phyloP scores from a whole-genome alignment of 2,329 filamentous ascomycete species.

The Colletotrichum sp. region DNA sequence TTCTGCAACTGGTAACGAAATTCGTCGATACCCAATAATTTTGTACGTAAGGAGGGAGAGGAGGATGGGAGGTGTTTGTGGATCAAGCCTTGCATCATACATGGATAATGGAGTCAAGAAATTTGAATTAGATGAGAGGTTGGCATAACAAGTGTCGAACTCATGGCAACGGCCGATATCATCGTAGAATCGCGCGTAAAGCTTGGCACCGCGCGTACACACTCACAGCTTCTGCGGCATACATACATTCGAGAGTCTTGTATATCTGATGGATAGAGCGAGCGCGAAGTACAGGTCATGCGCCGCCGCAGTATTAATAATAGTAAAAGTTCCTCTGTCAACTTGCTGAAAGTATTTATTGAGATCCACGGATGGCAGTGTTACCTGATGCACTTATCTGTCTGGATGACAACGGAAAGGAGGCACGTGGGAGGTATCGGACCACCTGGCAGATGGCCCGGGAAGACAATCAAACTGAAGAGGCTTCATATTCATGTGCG shows the following conservation, averaged over 20 bases:
- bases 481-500: rapidly evolving
- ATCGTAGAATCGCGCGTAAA: not conserved
- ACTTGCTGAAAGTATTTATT: not conserved
- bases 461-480: too few relatives aligned
- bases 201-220: not conserved
- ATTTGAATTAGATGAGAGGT: not conserved
- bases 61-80: not conserved
- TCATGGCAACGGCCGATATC: not conserved
- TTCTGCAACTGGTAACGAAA: slow-evolving; percentile 32
- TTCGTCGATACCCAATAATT: not conserved
- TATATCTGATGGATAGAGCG: not conserved
- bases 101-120: slow-evolving; percentile 6
- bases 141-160: not conserved
- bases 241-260: not conserved
- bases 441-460: too few relatives aligned
- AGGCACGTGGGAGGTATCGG: too few relatives aligned
- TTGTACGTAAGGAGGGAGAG: not conserved
- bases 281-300: not conserved
- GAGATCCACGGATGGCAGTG: too few relatives aligned
- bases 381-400: not conserved
- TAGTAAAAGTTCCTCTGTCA: not conserved
- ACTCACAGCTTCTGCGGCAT: slow-evolving; percentile 7
- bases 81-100: not conserved
- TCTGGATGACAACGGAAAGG: too few relatives aligned
- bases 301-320: not conserved